Conservation (phyloP, 2,329 filamentous ascomycete species). For the Venturia aucupariae region DNA sequence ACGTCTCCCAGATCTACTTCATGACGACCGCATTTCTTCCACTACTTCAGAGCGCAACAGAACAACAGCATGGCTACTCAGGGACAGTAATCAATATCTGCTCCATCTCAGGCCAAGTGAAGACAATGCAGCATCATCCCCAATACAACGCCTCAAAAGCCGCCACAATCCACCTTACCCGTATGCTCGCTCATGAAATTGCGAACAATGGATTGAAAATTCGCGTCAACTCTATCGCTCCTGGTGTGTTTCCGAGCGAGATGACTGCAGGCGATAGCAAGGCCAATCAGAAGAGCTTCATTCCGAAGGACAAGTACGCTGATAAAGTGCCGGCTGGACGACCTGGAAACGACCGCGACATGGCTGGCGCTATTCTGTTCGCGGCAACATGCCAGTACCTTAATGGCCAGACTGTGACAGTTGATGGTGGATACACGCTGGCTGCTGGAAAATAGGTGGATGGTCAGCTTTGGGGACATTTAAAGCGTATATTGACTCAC, state of each 20-base stretch:
- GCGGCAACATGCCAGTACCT: constrained; percentile 41
- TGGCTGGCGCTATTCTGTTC: constrained; percentile 48
- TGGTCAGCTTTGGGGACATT: background rate
- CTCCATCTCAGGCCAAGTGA: constrained; percentile 37
- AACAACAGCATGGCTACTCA: constrained; percentile 34
- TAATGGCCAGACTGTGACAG: constrained; percentile 40
- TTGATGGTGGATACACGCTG: constrained; percentile 44
- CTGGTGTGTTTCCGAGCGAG: constrained; percentile 48
- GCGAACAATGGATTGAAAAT: constrained; percentile 44
- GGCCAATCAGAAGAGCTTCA: constrained; percentile 45
- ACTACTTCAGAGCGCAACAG: constrained; percentile 35
- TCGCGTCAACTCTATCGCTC: constrained; percentile 48
- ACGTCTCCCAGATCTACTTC: constrained; percentile 40
- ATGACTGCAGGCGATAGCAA: constrained; percentile 47
- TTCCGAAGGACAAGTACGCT: constrained; percentile 44
- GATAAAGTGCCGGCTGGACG: constrained; percentile 40
- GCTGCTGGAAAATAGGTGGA: constrained; percentile 11
- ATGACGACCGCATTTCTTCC: constrained; percentile 39
- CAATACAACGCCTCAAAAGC: constrained; percentile 42
- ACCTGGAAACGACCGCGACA: constrained; percentile 50
- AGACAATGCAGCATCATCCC: constrained; percentile 38
- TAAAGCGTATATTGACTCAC: background rate
- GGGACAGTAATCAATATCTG: constrained; percentile 38
- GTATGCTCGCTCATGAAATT: constrained; percentile 46
- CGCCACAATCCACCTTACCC: constrained; percentile 45